Conservation (phyloP, 2,329 filamentous ascomycete species). For the Ampelomyces quisqualis region DNA sequence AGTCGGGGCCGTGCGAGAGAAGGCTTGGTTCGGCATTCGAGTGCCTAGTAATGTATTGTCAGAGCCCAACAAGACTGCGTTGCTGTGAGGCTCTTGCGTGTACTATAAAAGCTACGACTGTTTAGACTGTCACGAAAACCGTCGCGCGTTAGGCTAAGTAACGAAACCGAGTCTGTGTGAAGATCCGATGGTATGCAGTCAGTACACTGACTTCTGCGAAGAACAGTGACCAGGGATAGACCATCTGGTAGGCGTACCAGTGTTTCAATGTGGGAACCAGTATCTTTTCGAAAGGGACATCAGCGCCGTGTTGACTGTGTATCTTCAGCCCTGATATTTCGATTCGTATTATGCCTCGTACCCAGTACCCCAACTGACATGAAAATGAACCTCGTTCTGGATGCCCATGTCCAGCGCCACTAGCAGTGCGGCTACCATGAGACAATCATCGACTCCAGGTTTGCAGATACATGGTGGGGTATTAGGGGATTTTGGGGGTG, state of each 20-base stretch:
- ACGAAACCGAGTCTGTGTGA: constrained; percentile 14
- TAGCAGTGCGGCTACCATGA: constrained; percentile 15
- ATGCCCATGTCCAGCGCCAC: constrained; percentile 4
- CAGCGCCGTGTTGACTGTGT: constrained; percentile 11
- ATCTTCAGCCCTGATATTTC: constrained; percentile 3
- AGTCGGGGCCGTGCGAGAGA: constrained; percentile 16
- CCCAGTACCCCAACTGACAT: constrained; percentile 7
- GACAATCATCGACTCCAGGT: constrained; percentile 20
- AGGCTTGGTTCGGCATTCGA: constrained; percentile 18
- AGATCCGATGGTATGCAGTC: constrained; percentile 25
- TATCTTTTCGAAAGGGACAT: constrained; percentile 10
- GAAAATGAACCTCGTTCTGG: constrained; percentile 4
- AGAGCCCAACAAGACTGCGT: neutral
- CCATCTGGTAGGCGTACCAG: constrained; percentile 29
- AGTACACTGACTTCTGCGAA: constrained; percentile 26
- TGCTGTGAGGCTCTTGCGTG: constrained; percentile 6
- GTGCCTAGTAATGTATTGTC: constrained; percentile 11
- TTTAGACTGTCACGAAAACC: constrained; percentile 12
- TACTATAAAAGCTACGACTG: constrained; percentile 15
- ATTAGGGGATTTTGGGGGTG: no score
- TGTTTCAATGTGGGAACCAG: constrained; percentile 22
- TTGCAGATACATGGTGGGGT: no score
- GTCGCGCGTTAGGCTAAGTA: constrained; percentile 8
- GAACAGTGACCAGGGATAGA: constrained; percentile 25
- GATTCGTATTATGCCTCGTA: neutral